phyloP scores from a whole-genome alignment of 2,329 filamentous ascomycete genomes.

The Zymoseptoria ardabiliae region DNA sequence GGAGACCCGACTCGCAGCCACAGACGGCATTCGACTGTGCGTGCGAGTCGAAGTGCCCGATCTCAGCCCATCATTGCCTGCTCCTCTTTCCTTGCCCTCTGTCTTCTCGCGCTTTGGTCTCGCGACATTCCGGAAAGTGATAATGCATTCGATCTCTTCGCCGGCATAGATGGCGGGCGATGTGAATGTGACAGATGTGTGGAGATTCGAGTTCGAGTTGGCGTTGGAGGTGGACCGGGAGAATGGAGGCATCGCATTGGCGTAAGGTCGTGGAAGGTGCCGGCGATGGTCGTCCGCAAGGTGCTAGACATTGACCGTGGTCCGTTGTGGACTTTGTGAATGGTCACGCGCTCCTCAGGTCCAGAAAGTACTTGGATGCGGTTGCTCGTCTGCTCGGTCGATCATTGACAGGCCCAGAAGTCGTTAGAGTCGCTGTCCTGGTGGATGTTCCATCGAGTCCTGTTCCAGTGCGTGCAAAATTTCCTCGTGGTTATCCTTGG shows the following conservation, averaged over 20 bases:
- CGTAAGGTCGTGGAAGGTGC: background rate
- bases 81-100: slow-evolving; percentile 3
- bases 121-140: slow-evolving; percentile 86
- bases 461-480: background rate
- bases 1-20: slow-evolving; percentile 13
- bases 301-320: background rate
- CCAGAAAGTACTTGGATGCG: background rate
- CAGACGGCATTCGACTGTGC: slow-evolving; percentile 20
- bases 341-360: background rate
- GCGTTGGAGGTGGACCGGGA: background rate
- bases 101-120: slow-evolving; percentile 34
- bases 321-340: background rate
- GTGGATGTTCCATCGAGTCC: background rate
- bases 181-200: slow-evolving; percentile 92
- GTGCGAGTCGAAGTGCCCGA: background rate
- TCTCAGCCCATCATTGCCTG: background rate
- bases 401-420: background rate
- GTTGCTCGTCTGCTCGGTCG: background rate
- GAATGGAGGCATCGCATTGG: background rate
- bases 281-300: background rate
- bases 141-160: slow-evolving; percentile 89
- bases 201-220: slow-evolving; percentile 58
- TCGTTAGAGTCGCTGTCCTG: background rate
- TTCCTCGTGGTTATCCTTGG: background rate
- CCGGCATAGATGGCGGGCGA: slow-evolving; percentile 92